Evolutionary conservation across 371 early-diverging fungal genomes (phyloP).

Genomic region (Zychaea mexicana): DNA sequence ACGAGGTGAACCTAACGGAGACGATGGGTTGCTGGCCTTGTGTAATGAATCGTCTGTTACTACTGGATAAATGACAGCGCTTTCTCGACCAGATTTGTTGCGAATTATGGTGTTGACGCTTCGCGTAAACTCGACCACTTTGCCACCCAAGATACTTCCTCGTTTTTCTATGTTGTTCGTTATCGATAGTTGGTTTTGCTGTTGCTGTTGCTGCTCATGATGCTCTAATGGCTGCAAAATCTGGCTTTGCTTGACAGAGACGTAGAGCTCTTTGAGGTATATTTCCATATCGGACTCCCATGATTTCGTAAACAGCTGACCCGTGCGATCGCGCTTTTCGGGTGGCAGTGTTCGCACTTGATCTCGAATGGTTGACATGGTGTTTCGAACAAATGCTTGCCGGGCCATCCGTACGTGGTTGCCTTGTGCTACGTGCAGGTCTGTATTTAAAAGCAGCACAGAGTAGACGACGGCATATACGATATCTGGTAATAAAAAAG

Average conservation of each 20-base stretch:
- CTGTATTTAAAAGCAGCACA: slow-evolving; percentile 88
- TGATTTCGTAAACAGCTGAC: slow-evolving; percentile 25
- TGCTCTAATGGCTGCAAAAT: slow-evolving; percentile 65
- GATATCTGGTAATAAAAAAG: slow-evolving; percentile 43
- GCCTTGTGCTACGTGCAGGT: slow-evolving; percentile 83
- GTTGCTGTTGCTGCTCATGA: slow-evolving; percentile 11
- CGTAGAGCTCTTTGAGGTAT: slow-evolving; percentile 69
- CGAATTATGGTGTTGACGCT: slow-evolving; percentile 27
- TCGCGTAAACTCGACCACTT: slow-evolving; percentile 19
- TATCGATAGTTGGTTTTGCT: background rate
- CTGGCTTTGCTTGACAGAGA: slow-evolving; percentile 73
- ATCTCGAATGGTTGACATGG: slow-evolving; percentile 54
- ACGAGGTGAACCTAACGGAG: slow-evolving; percentile 18
- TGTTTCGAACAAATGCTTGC: slow-evolving; percentile 63
- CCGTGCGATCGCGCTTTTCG: slow-evolving; percentile 28
- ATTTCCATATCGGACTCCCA: slow-evolving; percentile 50
- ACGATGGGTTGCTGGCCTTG: slow-evolving; percentile 16
- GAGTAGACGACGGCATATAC: slow-evolving; percentile 89
- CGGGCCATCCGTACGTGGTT: slow-evolving; percentile 64
- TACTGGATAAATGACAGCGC: slow-evolving; percentile 11
- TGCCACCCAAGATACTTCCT: slow-evolving; percentile 18
- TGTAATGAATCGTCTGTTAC: slow-evolving; percentile 6
- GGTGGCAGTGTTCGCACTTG: slow-evolving; percentile 40
- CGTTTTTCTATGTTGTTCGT: slow-evolving; percentile 12
- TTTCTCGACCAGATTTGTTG: slow-evolving; percentile 18